Base-by-base conservation (phyloP, 176 grass and related monocot species). In the Carex myosuroides region DNA sequence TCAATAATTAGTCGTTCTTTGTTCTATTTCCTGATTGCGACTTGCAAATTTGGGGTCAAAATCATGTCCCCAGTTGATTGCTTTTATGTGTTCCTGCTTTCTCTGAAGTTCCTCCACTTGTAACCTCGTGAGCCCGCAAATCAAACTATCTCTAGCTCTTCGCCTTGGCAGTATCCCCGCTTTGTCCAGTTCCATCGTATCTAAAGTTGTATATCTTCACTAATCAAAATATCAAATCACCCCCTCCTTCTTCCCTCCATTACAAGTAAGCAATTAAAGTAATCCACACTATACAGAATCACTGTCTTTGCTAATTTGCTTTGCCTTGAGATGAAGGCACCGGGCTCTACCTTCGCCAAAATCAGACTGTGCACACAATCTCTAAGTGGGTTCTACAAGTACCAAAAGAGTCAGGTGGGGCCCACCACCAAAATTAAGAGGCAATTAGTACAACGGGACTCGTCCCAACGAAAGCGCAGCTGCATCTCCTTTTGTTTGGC, bases 11-110 rank as follows among this genome's bases (percentile, higher is more conserved):
- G 9, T 73, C 42, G 8, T 73, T 24, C 16, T 52, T 75, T 53
- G 10, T 75, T 18, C 8, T 50, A 16, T 75, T 21, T 50, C 12
- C 21, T 18, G 17, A 46, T 22, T 48, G 41, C 3, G 37, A 72
- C 18, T 48, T 72, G 69, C 10, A 50, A 48, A 46, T 73, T 53
- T 75, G 1, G 46, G 12, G 71, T 75, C 71, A 75, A 76, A 70
- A 30, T 76, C 48, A 8, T 32, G 1, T 6, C 32, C 22, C 50
- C 11, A 56, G 21, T 55, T 55, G 48, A 54, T 76, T 75, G 29
- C 22, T 55, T 76, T 77, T 77, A 13, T 55, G 73, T 77, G 73
- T 32, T 26, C 50, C 72, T 77, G 22, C 13, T 77, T 77, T 77
- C 72, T 56, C 72, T 30, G 2, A 55, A 55, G 2, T 54, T 54